These are phyloP conservation scores for Lathyrus aphaca DNA, from an alignment of 306 rosid genomes.

Conservation along the genomic window DNA sequence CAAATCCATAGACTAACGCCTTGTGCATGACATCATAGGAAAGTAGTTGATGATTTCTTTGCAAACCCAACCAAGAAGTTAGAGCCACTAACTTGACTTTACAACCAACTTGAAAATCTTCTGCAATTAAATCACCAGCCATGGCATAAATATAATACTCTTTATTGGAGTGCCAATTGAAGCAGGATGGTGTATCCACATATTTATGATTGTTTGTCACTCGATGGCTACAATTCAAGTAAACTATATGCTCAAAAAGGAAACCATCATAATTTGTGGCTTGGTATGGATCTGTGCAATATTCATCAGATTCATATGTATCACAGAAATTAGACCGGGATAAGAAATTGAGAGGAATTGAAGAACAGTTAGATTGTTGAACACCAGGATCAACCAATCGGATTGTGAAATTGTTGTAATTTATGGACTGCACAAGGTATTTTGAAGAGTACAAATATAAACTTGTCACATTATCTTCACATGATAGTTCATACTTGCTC, in stretches of 20 bases:
- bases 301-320: accelerated
- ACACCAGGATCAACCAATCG: conserved; percentile 19
- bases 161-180: no score
- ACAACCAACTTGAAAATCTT: conserved; percentile 10
- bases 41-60: not conserved
- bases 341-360: conserved; percentile 24
- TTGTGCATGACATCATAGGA: not conserved
- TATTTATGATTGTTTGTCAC: not conserved
- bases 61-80: not conserved
- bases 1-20: not conserved
- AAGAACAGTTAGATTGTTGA: not conserved
- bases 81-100: not conserved
- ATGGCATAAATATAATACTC: conserved; percentile 19
- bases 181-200: no score
- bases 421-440: not conserved
- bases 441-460: not conserved
- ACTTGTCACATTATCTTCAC: not conserved
- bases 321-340: not conserved
- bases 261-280: not conserved
- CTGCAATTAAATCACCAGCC: not conserved
- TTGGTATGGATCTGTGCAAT: not conserved
- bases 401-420: not conserved
- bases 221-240: conserved; percentile 27
- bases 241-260: not conserved
- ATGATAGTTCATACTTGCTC: not conserved